Conservation (phyloP, 345 rosid genomes). For the Zanthoxylum bungeanum region DNA sequence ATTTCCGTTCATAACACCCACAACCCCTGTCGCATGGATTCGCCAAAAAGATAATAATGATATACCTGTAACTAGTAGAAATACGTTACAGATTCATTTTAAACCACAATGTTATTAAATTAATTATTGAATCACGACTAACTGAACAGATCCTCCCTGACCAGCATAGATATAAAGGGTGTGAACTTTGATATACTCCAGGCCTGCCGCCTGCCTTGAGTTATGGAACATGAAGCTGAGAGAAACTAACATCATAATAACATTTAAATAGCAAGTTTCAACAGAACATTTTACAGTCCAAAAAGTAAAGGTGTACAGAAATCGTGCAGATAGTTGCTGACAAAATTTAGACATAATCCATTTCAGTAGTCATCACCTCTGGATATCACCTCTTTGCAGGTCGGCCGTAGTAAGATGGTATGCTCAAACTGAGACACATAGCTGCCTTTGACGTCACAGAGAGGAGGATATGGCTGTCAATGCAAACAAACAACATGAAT, state of each 20-base stretch:
- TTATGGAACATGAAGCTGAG: neutral
- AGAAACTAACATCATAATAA: neutral
- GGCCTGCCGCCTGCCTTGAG: neutral
- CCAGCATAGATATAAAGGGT: too few species aligned
- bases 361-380: constrained; percentile 83
- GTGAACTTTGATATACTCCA: neutral
- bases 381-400: constrained; percentile 95
- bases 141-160: too few species aligned
- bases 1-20: too few species aligned
- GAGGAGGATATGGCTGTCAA: constrained; percentile 84
- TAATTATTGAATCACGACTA: too few species aligned
- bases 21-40: too few species aligned
- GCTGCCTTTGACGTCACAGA: constrained; percentile 85
- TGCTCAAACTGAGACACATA: constrained; percentile 94
- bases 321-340: neutral
- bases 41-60: too few species aligned
- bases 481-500: neutral
- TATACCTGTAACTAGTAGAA: too few species aligned
- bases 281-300: neutral
- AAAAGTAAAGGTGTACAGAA: neutral
- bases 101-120: too few species aligned
- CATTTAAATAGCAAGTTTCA: neutral
- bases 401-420: constrained; percentile 88
- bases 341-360: neutral
- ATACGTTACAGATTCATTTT: too few species aligned